These are phyloP conservation scores for Phylloporus sp. DNA, from an alignment of 768 basidiomycete species.

Conservation along the genomic window DNA sequence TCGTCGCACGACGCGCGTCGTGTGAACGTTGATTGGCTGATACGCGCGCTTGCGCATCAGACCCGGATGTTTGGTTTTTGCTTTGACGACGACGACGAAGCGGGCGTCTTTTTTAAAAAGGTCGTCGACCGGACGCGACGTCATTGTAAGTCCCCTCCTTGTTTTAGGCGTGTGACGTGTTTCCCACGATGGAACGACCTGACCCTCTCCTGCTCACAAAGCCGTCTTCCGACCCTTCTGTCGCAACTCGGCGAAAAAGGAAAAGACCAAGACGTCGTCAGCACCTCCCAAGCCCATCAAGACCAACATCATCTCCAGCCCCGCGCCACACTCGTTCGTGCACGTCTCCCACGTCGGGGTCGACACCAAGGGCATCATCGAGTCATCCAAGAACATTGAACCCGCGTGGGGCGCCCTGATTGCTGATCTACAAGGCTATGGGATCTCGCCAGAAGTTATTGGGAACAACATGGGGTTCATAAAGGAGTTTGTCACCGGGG, in stretches of 20 bases:
- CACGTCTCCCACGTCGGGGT: constrained; percentile 65
- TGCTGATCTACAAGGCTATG: constrained; percentile 39
- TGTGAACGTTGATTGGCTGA: not conserved
- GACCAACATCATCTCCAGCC: constrained; percentile 48
- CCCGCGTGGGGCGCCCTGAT: constrained; percentile 48
- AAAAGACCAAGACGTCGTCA: constrained; percentile 35
- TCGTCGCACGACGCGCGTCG: not conserved
- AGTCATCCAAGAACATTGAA: constrained; percentile 50
- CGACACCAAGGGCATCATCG: constrained; percentile 44
- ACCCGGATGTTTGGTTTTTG: constrained; percentile 51
- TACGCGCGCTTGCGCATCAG: not conserved
- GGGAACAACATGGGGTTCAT: constrained; percentile 34
- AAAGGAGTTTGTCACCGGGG: constrained; percentile 23
- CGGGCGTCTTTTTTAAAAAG: constrained; percentile 55
- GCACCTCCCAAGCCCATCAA: constrained; percentile 32
- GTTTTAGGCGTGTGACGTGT: not conserved
- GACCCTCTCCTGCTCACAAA: constrained; percentile 1
- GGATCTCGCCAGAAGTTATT: constrained; percentile 31
- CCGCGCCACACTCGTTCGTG: constrained; percentile 56
- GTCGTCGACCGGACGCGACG: constrained; percentile 48
- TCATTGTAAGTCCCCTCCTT: constrained; percentile 25
- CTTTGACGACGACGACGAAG: constrained; percentile 58
- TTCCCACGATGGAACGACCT: not conserved
- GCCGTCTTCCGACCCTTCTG: constrained; percentile 28
- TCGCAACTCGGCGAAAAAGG: constrained; percentile 25